Conservation (phyloP, 1,284 basidiomycete species). For the Volvariella surrecta region DNA sequence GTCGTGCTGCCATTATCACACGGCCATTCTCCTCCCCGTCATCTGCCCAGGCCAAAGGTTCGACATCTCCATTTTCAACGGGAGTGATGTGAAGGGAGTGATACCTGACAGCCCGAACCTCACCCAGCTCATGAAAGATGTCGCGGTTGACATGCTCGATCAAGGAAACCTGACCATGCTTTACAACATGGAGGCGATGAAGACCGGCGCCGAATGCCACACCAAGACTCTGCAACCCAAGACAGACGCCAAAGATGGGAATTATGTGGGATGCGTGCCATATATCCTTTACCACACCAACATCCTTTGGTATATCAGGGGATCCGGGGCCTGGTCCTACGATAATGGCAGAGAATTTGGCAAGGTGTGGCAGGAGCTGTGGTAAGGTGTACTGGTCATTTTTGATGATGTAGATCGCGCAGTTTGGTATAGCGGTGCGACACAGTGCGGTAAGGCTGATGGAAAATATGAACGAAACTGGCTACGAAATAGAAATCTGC, state of each 20-base stretch:
- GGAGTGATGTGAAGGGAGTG: conserved; percentile 65
- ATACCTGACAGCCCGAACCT: conserved; percentile 78
- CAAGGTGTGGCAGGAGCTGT: conserved; percentile 42
- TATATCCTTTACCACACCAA: conserved; percentile 58
- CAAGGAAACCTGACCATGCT: conserved; percentile 76
- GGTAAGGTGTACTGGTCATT: conserved; percentile 52
- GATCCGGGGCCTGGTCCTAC: conserved; percentile 80
- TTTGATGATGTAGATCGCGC: conserved; percentile 58
- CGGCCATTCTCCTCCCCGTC: conserved; percentile 53
- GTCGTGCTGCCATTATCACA: conserved; percentile 65
- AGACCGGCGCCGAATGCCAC: conserved; percentile 66
- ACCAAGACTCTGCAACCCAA: conserved; percentile 88
- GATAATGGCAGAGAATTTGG: conserved; percentile 58
- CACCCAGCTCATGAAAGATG: conserved; percentile 54
- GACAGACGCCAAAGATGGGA: conserved; percentile 84
- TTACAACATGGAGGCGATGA: conserved; percentile 47
- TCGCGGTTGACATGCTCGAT: conserved; percentile 49
- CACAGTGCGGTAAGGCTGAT: conserved; percentile 57
- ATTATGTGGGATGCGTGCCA: conserved; percentile 54
- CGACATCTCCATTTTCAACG: conserved; percentile 33
- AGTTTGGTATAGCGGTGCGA: conserved; percentile 47
- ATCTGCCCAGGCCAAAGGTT: conserved; percentile 60
- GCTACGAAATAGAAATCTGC: background rate
- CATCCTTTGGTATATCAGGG: conserved; percentile 52
- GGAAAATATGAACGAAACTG: conserved; percentile 3